A percentile compares a stretch with the other conserved stretches of the same genome.
These are phyloP conservation scores for Stephania yunnanensis DNA, from an alignment of 164 flowering plant species.

Conservation along the genomic window DNA sequence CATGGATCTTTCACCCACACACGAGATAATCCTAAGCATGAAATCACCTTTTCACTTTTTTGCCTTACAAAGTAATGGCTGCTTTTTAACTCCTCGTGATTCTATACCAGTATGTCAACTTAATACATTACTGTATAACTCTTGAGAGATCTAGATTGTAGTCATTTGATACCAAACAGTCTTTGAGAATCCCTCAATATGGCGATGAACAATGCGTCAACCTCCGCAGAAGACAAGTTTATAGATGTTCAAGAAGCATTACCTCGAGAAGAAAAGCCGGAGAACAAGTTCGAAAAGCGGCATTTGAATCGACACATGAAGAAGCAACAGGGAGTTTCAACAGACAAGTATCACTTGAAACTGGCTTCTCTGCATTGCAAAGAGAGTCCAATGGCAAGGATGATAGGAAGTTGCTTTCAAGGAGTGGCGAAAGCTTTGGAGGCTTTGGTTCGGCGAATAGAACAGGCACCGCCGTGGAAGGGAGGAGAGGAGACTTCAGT, in stretches of 20 bases:
- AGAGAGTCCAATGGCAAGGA: constrained; percentile 38
- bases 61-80: constrained; percentile 23
- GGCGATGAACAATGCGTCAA: constrained; percentile 24
- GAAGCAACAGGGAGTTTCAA: constrained; percentile 39
- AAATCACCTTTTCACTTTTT: not conserved
- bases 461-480: constrained; percentile 24
- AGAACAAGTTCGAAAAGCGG: constrained; percentile 12
- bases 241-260: constrained; percentile 54
- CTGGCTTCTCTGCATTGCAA: constrained; percentile 69
- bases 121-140: too few relatives aligned
- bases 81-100: constrained; percentile 15
- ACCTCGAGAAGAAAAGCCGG: constrained; percentile 34
- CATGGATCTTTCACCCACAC: constrained; percentile 12
- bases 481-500: constrained; percentile 67
- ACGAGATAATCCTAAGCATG: constrained; percentile 24
- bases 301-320: constrained; percentile 20
- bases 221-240: constrained; percentile 24
- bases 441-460: constrained; percentile 37
- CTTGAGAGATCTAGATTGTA: too few relatives aligned
- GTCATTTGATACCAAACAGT: not conserved
- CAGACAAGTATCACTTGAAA: constrained; percentile 86
- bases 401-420: constrained; percentile 38
- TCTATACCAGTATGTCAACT: too few relatives aligned
- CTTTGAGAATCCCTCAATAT: constrained; percentile 10
- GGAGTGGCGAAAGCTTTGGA: constrained; percentile 79